Conservation (phyloP, 169 alveolate species). For the Plasmodium inui region DNA sequence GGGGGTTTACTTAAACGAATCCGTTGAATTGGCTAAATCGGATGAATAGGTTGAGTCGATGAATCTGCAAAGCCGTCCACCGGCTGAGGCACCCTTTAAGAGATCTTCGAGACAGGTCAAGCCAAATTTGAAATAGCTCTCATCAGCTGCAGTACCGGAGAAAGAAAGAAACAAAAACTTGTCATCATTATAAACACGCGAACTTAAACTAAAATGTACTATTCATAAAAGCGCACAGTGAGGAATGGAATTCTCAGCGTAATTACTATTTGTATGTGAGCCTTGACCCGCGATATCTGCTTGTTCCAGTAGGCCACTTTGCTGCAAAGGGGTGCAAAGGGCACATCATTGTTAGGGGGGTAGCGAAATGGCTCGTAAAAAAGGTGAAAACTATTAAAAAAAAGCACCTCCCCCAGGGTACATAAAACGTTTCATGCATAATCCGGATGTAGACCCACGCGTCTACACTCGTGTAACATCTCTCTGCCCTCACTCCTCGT, state of each 20-base stretch:
- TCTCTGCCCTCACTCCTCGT: conserved; percentile 67
- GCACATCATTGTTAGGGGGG: neutral
- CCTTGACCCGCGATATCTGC: conserved; percentile 51
- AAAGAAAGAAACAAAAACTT: conserved; percentile 9
- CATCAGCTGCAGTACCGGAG: conserved; percentile 46
- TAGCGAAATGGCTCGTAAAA: neutral
- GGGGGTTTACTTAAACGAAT: neutral
- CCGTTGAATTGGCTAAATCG: neutral
- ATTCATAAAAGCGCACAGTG: neutral
- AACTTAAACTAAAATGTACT: neutral
- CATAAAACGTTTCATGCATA: neutral
- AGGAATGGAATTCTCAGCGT: neutral
- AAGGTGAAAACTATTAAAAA: neutral
- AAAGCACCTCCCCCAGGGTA: neutral
- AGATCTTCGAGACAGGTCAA: neutral
- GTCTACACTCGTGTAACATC: neutral
- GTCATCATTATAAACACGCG: neutral
- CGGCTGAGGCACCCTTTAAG: neutral
- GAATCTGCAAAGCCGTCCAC: neutral
- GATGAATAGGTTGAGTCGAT: neutral
- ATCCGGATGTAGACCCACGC: neutral
- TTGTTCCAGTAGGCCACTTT: conserved; percentile 74
- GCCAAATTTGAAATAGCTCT: conserved; percentile 69
- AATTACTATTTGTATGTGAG: conserved; percentile 75
- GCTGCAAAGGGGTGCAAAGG: conserved; percentile 14